These are phyloP conservation scores for Senna tora DNA, from an alignment of 306 rosid species.

Conservation along the genomic window DNA sequence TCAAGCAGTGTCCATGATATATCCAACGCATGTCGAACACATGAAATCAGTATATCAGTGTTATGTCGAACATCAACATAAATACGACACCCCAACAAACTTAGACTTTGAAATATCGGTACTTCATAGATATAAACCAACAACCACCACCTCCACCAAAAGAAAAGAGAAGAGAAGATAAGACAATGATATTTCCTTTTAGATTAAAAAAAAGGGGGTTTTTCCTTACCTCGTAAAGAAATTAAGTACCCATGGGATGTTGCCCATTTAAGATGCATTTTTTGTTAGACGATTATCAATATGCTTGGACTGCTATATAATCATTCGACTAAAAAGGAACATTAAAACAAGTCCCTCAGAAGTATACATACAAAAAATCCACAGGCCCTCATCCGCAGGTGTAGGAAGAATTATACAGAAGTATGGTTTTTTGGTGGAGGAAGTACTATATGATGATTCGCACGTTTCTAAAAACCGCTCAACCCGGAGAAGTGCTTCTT, in stretches of 20 bases:
- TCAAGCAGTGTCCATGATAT: too few species aligned
- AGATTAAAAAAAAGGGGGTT: too few species aligned
- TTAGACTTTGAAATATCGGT: too few species aligned
- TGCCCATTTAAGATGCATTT: constrained; percentile 6
- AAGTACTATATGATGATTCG: constrained; percentile 19
- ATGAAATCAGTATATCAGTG: too few species aligned
- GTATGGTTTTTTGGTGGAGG: constrained; percentile 25
- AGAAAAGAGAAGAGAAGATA: too few species aligned
- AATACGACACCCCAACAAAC: too few species aligned
- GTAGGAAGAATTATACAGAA: constrained; percentile 11
- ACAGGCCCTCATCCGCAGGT: constrained; percentile 1
- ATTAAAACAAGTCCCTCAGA: not conserved
- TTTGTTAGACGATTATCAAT: not conserved
- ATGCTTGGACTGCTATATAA: not conserved
- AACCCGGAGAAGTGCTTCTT: constrained; percentile 86
- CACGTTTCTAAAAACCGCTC: constrained; percentile 55
- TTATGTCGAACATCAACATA: too few species aligned
- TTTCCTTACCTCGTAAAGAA: constrained; percentile 12
- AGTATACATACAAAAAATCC: constrained; percentile 24
- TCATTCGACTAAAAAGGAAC: constrained; percentile 14
- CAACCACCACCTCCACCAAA: too few species aligned
- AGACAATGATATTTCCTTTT: not conserved
- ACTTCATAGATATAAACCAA: too few species aligned
- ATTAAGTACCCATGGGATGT: not conserved
- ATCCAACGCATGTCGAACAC: too few species aligned